These are phyloP conservation scores for Jacaranda mimosifolia DNA, from an alignment of 257 asterid genomes.

Conservation along the genomic window DNA sequence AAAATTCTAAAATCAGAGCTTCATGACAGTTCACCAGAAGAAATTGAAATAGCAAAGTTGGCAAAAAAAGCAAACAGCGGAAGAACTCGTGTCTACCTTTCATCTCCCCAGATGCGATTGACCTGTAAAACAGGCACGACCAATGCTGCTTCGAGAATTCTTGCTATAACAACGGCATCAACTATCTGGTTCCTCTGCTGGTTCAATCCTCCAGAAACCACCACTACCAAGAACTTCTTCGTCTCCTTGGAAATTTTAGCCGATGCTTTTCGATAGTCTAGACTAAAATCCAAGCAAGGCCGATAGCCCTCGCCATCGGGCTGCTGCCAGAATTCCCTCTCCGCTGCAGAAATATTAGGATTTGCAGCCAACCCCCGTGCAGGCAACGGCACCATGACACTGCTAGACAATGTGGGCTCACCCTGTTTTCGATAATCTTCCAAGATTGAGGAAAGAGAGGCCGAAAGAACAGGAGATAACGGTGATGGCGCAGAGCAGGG, in stretches of 20 bases:
- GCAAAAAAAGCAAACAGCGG: background rate
- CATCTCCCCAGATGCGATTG: slow-evolving; percentile 74
- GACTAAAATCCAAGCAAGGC: slow-evolving; percentile 65
- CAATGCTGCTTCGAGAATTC: slow-evolving; percentile 69
- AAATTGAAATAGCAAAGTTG: too few relatives aligned
- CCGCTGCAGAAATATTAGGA: slow-evolving; percentile 49
- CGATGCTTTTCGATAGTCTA: slow-evolving; percentile 57
- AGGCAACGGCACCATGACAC: slow-evolving; percentile 59
- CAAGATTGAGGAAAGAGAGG: slow-evolving; percentile 45
- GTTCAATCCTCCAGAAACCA: slow-evolving; percentile 73
- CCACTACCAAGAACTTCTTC: slow-evolving; percentile 63
- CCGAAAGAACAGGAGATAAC: slow-evolving; percentile 27
- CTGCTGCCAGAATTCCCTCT: slow-evolving; percentile 67
- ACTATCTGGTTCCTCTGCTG: slow-evolving; percentile 79
- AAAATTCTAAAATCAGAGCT: background rate
- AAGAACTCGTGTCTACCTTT: slow-evolving; percentile 47
- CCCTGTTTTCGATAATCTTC: slow-evolving; percentile 21
- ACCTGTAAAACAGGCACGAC: slow-evolving; percentile 74
- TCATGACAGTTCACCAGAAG: too few relatives aligned
- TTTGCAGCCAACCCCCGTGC: slow-evolving; percentile 36
- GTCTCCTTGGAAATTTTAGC: slow-evolving; percentile 50
- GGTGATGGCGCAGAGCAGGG: slow-evolving; percentile 47
- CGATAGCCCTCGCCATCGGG: slow-evolving; percentile 61
- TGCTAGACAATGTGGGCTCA: slow-evolving; percentile 32
- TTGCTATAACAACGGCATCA: slow-evolving; percentile 72